Evolutionary conservation across 495 filamentous ascomycete genomes (phyloP).

Genomic region (Immersiella caudata): DNA sequence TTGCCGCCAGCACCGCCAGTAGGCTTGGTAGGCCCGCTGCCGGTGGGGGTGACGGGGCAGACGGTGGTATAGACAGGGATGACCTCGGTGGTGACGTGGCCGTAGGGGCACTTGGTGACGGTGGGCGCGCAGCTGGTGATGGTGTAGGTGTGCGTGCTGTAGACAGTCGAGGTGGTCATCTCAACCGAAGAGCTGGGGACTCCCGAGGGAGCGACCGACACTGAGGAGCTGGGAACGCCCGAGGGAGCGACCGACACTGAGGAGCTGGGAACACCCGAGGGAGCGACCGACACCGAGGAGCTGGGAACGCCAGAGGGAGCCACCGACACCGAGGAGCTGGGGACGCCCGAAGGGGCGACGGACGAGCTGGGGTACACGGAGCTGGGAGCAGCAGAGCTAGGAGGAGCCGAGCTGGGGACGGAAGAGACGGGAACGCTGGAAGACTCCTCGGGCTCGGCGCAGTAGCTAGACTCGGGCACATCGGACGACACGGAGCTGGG

Average conservation of each 20-base stretch:
- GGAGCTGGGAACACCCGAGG: not conserved
- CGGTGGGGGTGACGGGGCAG: constrained; percentile 48
- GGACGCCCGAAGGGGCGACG: not conserved
- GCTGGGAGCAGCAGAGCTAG: not conserved
- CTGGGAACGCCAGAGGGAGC: no score
- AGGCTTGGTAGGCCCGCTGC: not conserved
- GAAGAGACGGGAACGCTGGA: no score
- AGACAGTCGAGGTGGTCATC: constrained; percentile 62
- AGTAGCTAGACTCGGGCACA: no score
- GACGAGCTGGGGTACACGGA: not conserved
- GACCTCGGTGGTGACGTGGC: constrained; percentile 57
- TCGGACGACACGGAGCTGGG: not conserved
- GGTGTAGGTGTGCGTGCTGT: constrained; percentile 59
- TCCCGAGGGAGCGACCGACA: not conserved
- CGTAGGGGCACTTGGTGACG: constrained; percentile 63
- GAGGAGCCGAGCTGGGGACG: not conserved
- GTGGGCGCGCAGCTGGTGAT: constrained; percentile 60
- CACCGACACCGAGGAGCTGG: not conserved
- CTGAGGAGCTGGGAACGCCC: not conserved
- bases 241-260: not conserved
- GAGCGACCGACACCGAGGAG: no score
- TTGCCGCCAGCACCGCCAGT: constrained; percentile 2
- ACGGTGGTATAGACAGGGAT: constrained; percentile 64
- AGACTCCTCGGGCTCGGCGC: no score
- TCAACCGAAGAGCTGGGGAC: constrained; percentile 13